Evolutionary conservation across 495 filamentous ascomycete species (phyloP), one percentile per base, ranked within the genome.

Genomic region (Staphylotrichum tortipilum): DNA sequence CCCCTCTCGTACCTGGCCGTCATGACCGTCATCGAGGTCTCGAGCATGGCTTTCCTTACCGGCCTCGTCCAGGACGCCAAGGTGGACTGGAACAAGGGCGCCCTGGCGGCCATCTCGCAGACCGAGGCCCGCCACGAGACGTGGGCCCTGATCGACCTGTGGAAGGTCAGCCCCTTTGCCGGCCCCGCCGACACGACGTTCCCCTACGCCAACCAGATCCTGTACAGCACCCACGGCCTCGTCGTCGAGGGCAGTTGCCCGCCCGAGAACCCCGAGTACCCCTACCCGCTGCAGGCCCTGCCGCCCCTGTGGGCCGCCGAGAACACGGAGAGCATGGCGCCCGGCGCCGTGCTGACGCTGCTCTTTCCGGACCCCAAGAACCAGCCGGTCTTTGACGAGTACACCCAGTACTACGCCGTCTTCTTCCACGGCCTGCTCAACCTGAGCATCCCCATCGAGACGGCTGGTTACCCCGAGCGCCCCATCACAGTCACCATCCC

Each of bases 1-100:
- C 60, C 73, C 0, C 15, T 53, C 1, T 57, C 66, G 1, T 79
- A 68, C 57, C 57, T 79, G 4, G 68, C 67, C 0, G 61, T 72
- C 22, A 64, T 71, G 50, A 75, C 74, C 8, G 57, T 74, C 3
- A 54, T 78, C 49, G 76, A 79, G 54, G 65, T 77, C 39, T 70
- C 75, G 3, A 74, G 69, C 63, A 77, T 78, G 75, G 65, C 73
- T 10, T 78, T 77, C 61, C 54, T 79, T 7, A 75, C 73, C 0
- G 76, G 75, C 0, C 71, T 79, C 4, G 63, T 70, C 7, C 68
- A 71, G 52, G 55, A 67, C 44, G 69, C 74, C n/a, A 56, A 64
- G 23, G 31, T 61, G 7, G 47, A 64, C 19, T 44, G 62, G 7
- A 64, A 65, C 37, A 68, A 68, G 42, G 67, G 65, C 15, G 71